Evolutionary conservation across 805 yeast species (phyloP).

Genomic region (Lachancea fermentati): DNA sequence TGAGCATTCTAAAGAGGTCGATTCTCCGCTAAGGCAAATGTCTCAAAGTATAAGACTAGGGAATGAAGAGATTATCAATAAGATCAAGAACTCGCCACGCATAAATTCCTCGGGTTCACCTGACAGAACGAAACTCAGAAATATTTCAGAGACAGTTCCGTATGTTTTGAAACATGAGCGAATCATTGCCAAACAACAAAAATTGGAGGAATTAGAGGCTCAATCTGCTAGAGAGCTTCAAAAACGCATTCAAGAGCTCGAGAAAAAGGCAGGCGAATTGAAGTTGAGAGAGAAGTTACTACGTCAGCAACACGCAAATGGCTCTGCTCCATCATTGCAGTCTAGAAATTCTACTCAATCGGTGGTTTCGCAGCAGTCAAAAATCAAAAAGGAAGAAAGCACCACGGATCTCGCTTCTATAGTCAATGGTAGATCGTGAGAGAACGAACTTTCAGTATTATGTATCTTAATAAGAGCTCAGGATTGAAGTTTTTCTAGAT

Average conservation of each 20-base stretch:
- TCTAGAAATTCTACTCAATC: slow-evolving; percentile 8
- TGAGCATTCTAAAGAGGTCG: slow-evolving; percentile 12
- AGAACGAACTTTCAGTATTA: not conserved
- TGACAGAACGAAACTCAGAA: slow-evolving; percentile 61
- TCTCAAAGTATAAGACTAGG: slow-evolving; percentile 34
- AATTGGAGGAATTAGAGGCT: slow-evolving; percentile 72
- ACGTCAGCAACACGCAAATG: slow-evolving; percentile 20
- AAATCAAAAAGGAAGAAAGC: slow-evolving; percentile 47
- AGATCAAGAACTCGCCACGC: slow-evolving; percentile 30
- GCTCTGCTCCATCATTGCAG: slow-evolving; percentile 16
- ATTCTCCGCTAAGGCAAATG: slow-evolving; percentile 34
- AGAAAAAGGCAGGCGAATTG: slow-evolving; percentile 66
- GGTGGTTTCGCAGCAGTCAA: slow-evolving; percentile 14
- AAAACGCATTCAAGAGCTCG: slow-evolving; percentile 67
- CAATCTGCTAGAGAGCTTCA: slow-evolving; percentile 71
- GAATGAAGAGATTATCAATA: slow-evolving; percentile 35
- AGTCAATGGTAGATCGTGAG: slow-evolving; percentile 28
- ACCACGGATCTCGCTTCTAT: slow-evolving; percentile 48
- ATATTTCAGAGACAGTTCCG: slow-evolving; percentile 81
- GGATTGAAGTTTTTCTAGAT: not conserved
- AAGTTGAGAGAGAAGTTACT: slow-evolving; percentile 58
- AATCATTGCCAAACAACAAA: slow-evolving; percentile 67
- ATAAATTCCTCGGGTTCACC: slow-evolving; percentile 27
- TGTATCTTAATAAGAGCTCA: not conserved
- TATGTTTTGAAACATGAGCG: slow-evolving; percentile 74